A percentile compares a stretch with the other conserved stretches of the same genome.
Conservation (phyloP, 2,329 filamentous ascomycete genomes). For the Cryphonectria radicalis region DNA sequence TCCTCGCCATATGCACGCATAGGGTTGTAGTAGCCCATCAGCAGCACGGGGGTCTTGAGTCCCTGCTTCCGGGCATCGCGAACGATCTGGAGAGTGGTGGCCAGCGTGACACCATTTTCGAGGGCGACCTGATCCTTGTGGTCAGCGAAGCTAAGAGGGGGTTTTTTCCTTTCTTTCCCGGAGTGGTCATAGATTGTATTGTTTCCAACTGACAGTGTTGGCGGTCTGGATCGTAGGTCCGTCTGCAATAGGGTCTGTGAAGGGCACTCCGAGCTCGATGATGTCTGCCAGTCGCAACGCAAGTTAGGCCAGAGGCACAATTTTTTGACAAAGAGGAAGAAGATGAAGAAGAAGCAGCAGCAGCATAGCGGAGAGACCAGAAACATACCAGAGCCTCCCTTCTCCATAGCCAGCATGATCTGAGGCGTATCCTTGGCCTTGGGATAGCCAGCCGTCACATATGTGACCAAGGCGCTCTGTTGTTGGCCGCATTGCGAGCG, state of each 20-base stretch:
- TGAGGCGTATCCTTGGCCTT: slow-evolving; percentile 79
- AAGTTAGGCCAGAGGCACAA: slow-evolving; percentile 15
- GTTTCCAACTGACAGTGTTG: slow-evolving; percentile 69
- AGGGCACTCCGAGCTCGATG: slow-evolving; percentile 94
- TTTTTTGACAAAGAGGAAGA: too few relatives aligned
- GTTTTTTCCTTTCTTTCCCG: background rate
- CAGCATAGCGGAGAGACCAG: background rate
- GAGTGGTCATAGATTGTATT: background rate
- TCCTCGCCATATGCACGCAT: slow-evolving; percentile 94
- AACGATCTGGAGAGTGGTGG: slow-evolving; percentile 80
- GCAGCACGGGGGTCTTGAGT: slow-evolving; percentile 78
- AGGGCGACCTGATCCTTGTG: slow-evolving; percentile 62
- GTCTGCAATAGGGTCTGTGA: slow-evolving; percentile 97
- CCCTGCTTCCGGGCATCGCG: slow-evolving; percentile 77
- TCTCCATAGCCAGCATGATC: slow-evolving; percentile 87
- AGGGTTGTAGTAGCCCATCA: slow-evolving; percentile 99
- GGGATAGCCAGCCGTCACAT: slow-evolving; percentile 94
- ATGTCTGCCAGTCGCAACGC: slow-evolving; percentile 63
- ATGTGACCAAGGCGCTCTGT: slow-evolving; percentile 86
- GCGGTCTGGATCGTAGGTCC: slow-evolving; percentile 95
- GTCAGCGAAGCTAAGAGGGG: slow-evolving; percentile 8
- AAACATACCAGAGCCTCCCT: slow-evolving; percentile 80
- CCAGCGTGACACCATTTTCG: slow-evolving; percentile 83
- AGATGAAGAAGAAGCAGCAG: too few relatives aligned
- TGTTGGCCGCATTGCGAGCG: slow-evolving; percentile 28